These are phyloP conservation scores for Cyclotella baltica DNA, from an alignment of 108 stramenopile genomes.

Conservation along the genomic window DNA sequence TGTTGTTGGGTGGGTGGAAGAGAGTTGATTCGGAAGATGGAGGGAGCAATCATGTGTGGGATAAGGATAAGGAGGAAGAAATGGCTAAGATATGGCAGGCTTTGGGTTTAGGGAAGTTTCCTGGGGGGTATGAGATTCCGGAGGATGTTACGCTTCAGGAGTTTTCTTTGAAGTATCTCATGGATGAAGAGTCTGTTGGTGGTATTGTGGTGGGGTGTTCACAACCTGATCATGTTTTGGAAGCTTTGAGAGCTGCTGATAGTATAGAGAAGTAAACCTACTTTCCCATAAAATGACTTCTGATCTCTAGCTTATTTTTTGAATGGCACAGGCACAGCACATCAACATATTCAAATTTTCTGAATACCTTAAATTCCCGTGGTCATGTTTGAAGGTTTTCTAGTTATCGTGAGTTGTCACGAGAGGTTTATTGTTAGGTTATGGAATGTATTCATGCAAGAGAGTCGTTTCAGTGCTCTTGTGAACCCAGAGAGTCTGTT, in stretches of 20 bases:
- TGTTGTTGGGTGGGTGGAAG: conserved; percentile 65
- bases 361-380: too few species aligned
- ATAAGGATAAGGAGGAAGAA: conserved; percentile 37
- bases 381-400: too few species aligned
- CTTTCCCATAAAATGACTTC: too few species aligned
- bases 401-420: too few species aligned
- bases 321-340: too few species aligned
- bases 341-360: too few species aligned
- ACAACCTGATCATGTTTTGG: conserved; percentile 53
- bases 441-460: too few species aligned
- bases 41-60: background rate
- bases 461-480: too few species aligned
- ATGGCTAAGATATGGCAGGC: conserved; percentile 26
- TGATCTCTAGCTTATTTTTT: too few species aligned
- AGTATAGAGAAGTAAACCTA: background rate
- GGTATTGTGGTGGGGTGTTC: conserved; percentile 55
- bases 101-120: conserved; percentile 37
- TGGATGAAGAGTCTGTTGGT: conserved; percentile 44
- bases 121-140: conserved; percentile 63
- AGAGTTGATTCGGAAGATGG: background rate
- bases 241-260: conserved; percentile 47
- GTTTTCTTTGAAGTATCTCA: conserved; percentile 65
- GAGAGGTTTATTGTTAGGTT: too few species aligned
- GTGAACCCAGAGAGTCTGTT: too few species aligned
- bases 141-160: conserved; percentile 74